Base-by-base conservation (phyloP, 768 basidiomycete genomes). In the Exidia glandulosa region DNA sequence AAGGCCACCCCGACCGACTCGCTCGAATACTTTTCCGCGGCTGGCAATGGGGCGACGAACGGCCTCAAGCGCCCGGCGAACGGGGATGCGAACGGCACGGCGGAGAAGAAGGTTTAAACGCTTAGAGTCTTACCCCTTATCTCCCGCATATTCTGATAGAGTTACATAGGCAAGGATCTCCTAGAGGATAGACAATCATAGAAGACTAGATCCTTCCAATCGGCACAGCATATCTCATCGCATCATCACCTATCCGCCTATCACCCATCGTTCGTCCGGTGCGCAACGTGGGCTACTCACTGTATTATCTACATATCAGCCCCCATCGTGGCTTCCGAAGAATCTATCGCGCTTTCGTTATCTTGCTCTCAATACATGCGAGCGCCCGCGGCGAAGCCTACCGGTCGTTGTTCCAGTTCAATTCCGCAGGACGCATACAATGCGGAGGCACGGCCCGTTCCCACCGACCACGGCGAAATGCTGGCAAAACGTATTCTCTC, bases 1-100 rank as follows among this genome's bases (percentile, higher is more conserved):
- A 91, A 90, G 71, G 77, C 87, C 30, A 84, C 90, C 71, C 87
- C 88, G 7, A 76, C 78, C 58, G 83, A 74, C 29, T 84, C 86
- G 61, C 74, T 88, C 41, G 88, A 90, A 63, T 93, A 90, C 71
- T 93, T 93, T 67, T 60, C 71, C 30, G 68, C 69, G 19, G 47
- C 14, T 25, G 27, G 34, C n/a, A 52, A 58, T 23, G 45, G 29
- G 29, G 13, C 50, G 19, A 32, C 33, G 7, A 59, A 62, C 56
- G 59, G 58, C 32, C 37, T 56, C 58, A 63, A 61, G 33, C 61
- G 60, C 31, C 27, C 59, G 16, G 63, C 47, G 19, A 59, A 48
- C 27, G 57, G 16, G 29, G 34, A 59, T 33, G 30, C 50, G 3
- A 52, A 59, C 32, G 50, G 47, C 32, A 31, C 33, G 32, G 58